Percentiles rank a stretch among this genome's conserved stretches.
Evolutionary conservation across 805 yeast genomes (phyloP).

Genomic region (Saturnispora sanitii): DNA sequence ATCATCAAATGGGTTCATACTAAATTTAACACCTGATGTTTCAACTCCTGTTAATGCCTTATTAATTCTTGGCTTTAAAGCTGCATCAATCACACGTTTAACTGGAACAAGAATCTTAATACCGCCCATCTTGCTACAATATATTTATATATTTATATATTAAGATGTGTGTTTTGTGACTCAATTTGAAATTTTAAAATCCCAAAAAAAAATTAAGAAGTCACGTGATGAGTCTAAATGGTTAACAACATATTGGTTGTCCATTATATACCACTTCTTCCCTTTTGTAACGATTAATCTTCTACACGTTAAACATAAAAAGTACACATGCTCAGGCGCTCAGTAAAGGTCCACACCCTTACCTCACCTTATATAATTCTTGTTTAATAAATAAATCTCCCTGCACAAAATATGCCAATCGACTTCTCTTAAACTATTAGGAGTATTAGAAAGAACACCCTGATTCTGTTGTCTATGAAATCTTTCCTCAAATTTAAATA

Average conservation of each 20-base stretch:
- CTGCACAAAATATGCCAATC: slow-evolving; percentile 87
- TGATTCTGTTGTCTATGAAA: slow-evolving; percentile 18
- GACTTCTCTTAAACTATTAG: slow-evolving; percentile 44
- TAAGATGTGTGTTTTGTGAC: too few species aligned
- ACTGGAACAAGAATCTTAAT: slow-evolving; percentile 82
- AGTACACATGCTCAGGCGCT: too few species aligned
- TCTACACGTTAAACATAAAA: too few species aligned
- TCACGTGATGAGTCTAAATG: too few species aligned
- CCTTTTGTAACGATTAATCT: too few species aligned
- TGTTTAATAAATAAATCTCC: slow-evolving; percentile 69
- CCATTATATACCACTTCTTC: too few species aligned
- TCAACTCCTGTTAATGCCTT: slow-evolving; percentile 77
- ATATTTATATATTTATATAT: too few species aligned
- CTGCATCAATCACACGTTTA: slow-evolving; percentile 89
- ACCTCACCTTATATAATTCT: slow-evolving; percentile 39
- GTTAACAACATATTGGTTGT: too few species aligned
- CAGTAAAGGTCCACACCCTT: too few species aligned
- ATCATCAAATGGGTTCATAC: slow-evolving; percentile 95
- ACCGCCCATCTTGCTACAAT: slow-evolving; percentile 18
- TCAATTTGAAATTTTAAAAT: too few species aligned
- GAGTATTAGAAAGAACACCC: slow-evolving; percentile 24
- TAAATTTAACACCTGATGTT: slow-evolving; percentile 80
- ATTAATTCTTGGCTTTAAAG: slow-evolving; percentile 87
- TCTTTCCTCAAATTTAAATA: slow-evolving; percentile 58
- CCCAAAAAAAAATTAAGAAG: too few species aligned